phyloP scores from a whole-genome alignment of 2,329 filamentous ascomycete species.

The Neonectria punicea region DNA sequence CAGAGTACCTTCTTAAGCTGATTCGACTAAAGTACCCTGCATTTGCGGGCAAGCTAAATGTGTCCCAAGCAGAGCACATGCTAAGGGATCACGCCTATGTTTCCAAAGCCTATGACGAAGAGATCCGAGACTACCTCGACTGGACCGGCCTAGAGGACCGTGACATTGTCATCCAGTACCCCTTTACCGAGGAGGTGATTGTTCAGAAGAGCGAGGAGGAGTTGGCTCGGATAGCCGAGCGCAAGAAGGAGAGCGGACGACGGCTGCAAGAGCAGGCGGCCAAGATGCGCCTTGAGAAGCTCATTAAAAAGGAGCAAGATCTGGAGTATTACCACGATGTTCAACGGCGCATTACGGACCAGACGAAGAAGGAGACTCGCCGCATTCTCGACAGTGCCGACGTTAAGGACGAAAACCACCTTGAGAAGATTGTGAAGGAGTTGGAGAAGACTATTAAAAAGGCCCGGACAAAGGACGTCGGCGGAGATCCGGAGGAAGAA shows the following conservation, averaged over 20 bases:
- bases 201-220: slow-evolving; percentile 95
- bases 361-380: slow-evolving; percentile 91
- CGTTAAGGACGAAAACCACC: slow-evolving; percentile 86
- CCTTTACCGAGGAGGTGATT: slow-evolving; percentile 90
- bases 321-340: slow-evolving; percentile 92
- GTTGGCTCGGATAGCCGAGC: slow-evolving; percentile 87
- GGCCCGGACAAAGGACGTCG: slow-evolving; percentile 92
- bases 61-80: slow-evolving; percentile 87
- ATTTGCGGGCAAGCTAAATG: slow-evolving; percentile 86
- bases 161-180: slow-evolving; percentile 90
- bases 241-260: slow-evolving; percentile 92
- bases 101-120: slow-evolving; percentile 82
- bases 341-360: slow-evolving; percentile 75
- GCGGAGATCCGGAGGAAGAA: slow-evolving; percentile 82
- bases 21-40: slow-evolving; percentile 91
- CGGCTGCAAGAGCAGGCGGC: slow-evolving; percentile 94
- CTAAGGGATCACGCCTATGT: slow-evolving; percentile 91
- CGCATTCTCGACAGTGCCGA: slow-evolving; percentile 89
- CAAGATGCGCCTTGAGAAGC: slow-evolving; percentile 94
- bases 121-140: slow-evolving; percentile 81
- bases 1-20: slow-evolving; percentile 91
- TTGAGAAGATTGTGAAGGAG: slow-evolving; percentile 87
- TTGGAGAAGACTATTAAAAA: slow-evolving; percentile 91
- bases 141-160: slow-evolving; percentile 93
- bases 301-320: slow-evolving; percentile 96